These are phyloP conservation scores for Ephemerocybe angulata DNA, from an alignment of 768 basidiomycete genomes.

Conservation along the genomic window DNA sequence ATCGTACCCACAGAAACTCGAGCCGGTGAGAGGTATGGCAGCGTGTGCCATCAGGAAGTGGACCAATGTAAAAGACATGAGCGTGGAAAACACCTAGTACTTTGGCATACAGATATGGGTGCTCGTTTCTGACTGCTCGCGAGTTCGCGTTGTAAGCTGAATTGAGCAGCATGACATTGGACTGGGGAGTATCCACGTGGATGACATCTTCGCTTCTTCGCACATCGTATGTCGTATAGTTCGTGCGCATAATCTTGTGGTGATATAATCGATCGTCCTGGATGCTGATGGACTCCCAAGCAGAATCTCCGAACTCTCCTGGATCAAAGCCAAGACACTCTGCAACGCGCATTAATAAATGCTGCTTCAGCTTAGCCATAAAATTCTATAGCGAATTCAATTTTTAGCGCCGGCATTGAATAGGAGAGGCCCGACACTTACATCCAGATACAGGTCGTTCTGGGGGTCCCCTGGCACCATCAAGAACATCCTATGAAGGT, in stretches of 20 bases:
- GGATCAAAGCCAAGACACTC: not conserved
- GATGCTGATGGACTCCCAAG: not conserved
- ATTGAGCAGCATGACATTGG: not conserved
- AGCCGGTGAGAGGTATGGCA: not conserved
- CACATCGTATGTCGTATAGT: slow-evolving; percentile 7
- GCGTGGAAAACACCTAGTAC: slow-evolving; percentile 5
- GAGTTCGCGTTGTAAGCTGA: not conserved
- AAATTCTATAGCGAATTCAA: not conserved
- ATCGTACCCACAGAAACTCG: not conserved
- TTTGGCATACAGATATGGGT: slow-evolving; percentile 5
- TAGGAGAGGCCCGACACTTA: too few species aligned
- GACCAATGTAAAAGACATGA: not conserved
- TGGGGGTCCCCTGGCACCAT: too few species aligned
- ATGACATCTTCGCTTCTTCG: not conserved
- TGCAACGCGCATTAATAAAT: not conserved
- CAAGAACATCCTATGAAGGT: too few species aligned
- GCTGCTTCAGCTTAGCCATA: not conserved
- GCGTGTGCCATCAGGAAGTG: not conserved
- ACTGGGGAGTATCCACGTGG: not conserved
- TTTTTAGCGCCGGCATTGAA: too few species aligned
- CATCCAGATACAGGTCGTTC: too few species aligned
- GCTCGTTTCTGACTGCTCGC: not conserved
- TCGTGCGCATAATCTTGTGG: slow-evolving; percentile 2
- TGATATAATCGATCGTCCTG: not conserved
- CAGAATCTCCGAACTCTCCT: not conserved